These are phyloP conservation scores for Tetrahymena borealis DNA, from an alignment of 73 alveolate genomes.

Conservation along the genomic window DNA sequence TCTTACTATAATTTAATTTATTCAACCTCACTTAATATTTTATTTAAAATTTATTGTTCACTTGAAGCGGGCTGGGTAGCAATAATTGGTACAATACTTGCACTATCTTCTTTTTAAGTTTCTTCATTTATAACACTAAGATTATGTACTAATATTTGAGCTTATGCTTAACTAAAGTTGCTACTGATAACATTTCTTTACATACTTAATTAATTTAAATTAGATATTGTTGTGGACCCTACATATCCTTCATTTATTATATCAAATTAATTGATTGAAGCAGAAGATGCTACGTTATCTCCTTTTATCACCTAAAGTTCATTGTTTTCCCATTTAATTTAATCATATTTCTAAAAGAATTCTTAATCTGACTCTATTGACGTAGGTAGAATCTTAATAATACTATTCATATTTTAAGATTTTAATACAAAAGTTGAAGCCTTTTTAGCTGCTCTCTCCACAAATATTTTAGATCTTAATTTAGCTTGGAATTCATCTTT, in stretches of 20 bases:
- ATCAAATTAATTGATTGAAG: background rate
- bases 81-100: background rate
- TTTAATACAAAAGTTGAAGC: no score
- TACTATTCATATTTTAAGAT: background rate
- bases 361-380: background rate
- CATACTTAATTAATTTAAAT: no score
- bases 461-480: no score
- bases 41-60: background rate
- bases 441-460: no score
- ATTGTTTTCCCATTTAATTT: background rate
- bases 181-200: no score
- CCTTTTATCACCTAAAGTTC: background rate
- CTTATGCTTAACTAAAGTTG: no score
- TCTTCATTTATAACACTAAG: background rate
- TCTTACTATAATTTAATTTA: background rate
- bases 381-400: background rate
- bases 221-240: no score
- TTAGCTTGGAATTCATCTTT: no score
- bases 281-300: background rate
- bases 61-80: background rate
- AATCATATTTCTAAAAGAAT: background rate
- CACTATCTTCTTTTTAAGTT: background rate
- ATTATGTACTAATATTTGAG: no score
- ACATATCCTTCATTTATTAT: background rate
- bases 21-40: background rate